Conservation (phyloP, 129 eudicot genomes). For the Escallonia herrerae region DNA sequence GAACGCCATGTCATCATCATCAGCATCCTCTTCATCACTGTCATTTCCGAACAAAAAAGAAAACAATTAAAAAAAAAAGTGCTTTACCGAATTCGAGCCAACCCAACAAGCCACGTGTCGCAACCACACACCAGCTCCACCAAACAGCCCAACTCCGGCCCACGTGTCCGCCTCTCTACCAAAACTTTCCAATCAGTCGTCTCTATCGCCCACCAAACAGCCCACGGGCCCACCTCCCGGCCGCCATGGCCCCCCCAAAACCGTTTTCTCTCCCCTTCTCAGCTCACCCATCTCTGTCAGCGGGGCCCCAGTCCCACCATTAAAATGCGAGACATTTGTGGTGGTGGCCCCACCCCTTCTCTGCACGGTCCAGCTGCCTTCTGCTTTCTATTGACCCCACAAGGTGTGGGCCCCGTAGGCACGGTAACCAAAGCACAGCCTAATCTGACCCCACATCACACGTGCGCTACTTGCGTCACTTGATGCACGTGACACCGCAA, state of each 20-base stretch:
- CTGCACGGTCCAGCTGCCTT: not conserved
- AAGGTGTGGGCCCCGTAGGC: not conserved
- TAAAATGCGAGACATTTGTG: not conserved
- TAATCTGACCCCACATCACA: slow-evolving; percentile 5
- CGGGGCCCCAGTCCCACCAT: slow-evolving; percentile 6
- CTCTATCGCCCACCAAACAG: not conserved
- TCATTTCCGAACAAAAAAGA: not conserved
- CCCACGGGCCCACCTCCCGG: not conserved
- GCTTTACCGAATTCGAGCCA: not conserved
- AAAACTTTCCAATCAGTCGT: not conserved
- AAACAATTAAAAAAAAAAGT: no score
- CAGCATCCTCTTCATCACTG: not conserved
- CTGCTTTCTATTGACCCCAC: not conserved
- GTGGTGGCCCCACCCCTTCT: not conserved
- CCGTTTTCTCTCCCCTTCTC: not conserved
- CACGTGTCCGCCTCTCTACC: not conserved
- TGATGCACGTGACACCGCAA: not conserved
- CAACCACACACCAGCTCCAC: not conserved
- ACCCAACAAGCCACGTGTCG: not conserved
- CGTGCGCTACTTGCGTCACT: not conserved
- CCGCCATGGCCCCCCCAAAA: not conserved
- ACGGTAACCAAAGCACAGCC: not conserved
- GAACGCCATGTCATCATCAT: no score
- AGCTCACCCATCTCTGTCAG: not conserved
- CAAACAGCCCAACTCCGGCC: not conserved